Base-by-base conservation (phyloP, 495 filamentous ascomycete genomes). In the Pyrenula massariospora region DNA sequence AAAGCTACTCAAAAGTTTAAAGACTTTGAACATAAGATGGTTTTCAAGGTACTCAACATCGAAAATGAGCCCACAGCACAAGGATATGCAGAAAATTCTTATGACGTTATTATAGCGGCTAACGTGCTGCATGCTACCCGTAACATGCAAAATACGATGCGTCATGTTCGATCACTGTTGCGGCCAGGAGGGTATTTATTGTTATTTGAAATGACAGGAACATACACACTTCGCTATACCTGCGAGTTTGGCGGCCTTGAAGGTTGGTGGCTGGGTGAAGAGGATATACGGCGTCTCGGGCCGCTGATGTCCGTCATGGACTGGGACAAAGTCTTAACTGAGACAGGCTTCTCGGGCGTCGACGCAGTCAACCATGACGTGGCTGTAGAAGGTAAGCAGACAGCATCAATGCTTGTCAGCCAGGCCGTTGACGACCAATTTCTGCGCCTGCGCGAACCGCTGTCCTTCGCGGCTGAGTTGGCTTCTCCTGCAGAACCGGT, bases 111-210 rank as follows among this genome's bases (percentile, higher is more conserved):
- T n/a, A 60, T 79, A n/a, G 75, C 71, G 2, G 70, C 65, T 15
- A 70, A 73, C 48, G 74, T 79, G 12, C 62, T 83, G 15, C 77
- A 82, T 50, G 78, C 74, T 0, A 84, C 81, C 0, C 50, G 54
- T 0, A 59, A 63, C 20, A 59, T 82, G 0, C 54, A 67, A 0
- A 51, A 64, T 3, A 74, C 74, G 0, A 47, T 83, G 24, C 24
- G 15, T 1, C 74, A 78, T 48, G 54, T 70, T 1, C 65, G 75
- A 0, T 59, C 60, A 2, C 65, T 84, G 1, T 60, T 84, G 22
- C 75, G 73, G 52, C 76, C 80, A 0, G 80, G 77, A 19, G 80
- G 80, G 3, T 69, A 74, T 50, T 65, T 83, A 1, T 51, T 82
- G 1, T 56, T 81, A 31, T 62, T 72, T 2, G 78, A 83, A 55